Conservation (phyloP, 2,329 filamentous ascomycete species). For the Aureobasidium pullulans region DNA sequence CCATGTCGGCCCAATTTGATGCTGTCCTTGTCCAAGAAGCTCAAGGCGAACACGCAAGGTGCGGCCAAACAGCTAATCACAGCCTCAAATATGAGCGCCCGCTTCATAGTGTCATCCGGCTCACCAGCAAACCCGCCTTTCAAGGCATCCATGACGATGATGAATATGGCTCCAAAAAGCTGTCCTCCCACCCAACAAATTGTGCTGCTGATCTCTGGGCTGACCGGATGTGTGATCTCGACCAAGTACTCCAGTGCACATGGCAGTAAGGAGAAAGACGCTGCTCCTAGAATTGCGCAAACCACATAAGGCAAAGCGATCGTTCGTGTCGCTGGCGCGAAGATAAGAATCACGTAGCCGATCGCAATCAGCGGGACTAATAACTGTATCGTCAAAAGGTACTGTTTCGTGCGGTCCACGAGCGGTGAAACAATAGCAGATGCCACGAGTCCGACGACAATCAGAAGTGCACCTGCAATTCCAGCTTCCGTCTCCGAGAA, state of each 20-base stretch:
- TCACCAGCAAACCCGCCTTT: slow-evolving; percentile 36
- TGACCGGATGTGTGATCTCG: slow-evolving; percentile 79
- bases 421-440: slow-evolving; percentile 73
- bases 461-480: slow-evolving; percentile 81
- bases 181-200: slow-evolving; percentile 84
- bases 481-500: slow-evolving; percentile 79
- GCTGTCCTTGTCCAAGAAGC: slow-evolving; percentile 35
- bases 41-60: slow-evolving; percentile 62
- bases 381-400: slow-evolving; percentile 64
- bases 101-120: slow-evolving; percentile 57
- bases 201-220: slow-evolving; percentile 76
- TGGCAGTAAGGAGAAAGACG: slow-evolving; percentile 73
- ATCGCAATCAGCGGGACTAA: slow-evolving; percentile 64
- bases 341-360: slow-evolving; percentile 64
- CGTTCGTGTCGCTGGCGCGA: slow-evolving; percentile 59
- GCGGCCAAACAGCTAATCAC: slow-evolving; percentile 58
- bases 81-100: slow-evolving; percentile 70
- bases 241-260: slow-evolving; percentile 80
- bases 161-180: slow-evolving; percentile 75
- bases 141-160: slow-evolving; percentile 73
- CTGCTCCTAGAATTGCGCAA: slow-evolving; percentile 67
- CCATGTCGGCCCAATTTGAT: neutral
- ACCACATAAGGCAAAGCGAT: slow-evolving; percentile 67
- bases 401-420: slow-evolving; percentile 76
- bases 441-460: slow-evolving; percentile 74